These are phyloP conservation scores for Priceomyces fermenticarens DNA, from an alignment of 805 yeast genomes.

Conservation along the genomic window DNA sequence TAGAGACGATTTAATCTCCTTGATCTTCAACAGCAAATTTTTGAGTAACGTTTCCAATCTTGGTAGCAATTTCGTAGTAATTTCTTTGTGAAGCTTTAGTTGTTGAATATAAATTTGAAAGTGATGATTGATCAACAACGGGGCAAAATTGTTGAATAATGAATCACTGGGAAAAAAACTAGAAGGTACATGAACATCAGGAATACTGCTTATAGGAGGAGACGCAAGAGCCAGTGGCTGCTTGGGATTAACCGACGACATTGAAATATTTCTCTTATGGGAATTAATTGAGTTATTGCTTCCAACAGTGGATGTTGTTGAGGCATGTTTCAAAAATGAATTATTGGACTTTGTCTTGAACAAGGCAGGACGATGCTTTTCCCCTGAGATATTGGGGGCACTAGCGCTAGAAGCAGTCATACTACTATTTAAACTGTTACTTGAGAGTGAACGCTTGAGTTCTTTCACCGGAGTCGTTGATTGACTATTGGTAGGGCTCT, in stretches of 20 bases:
- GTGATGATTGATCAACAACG: conserved; percentile 35
- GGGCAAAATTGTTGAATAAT: conserved; percentile 25
- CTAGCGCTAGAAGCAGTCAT: background rate
- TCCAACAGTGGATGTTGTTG: conserved; percentile 7
- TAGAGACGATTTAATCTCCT: conserved; percentile 38
- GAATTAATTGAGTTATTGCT: conserved; percentile 11
- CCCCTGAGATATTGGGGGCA: conserved; percentile 5
- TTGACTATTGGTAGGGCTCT: conserved; percentile 2
- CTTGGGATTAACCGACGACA: conserved; percentile 3
- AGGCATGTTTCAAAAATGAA: conserved; percentile 10
- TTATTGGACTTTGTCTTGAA: conserved; percentile 22
- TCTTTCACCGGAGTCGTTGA: conserved; percentile 17
- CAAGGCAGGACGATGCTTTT: conserved; percentile 19
- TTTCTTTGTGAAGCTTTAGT: conserved; percentile 28
- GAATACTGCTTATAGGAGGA: conserved; percentile 6
- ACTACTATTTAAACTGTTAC: conserved; percentile 23
- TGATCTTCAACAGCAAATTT: conserved; percentile 36
- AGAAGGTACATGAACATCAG: conserved; percentile 18
- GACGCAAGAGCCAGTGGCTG: background rate
- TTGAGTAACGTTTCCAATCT: conserved; percentile 33
- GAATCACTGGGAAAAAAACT: conserved; percentile 16
- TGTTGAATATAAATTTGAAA: conserved; percentile 22
- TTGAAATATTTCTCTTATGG: conserved; percentile 13
- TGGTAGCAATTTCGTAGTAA: conserved; percentile 31
- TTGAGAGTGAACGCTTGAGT: conserved; percentile 8